Percentiles rank a stretch among this genome's conserved stretches.
Evolutionary conservation across 177 flowering plant species (phyloP).

Genomic region (Vitis hybrid): DNA sequence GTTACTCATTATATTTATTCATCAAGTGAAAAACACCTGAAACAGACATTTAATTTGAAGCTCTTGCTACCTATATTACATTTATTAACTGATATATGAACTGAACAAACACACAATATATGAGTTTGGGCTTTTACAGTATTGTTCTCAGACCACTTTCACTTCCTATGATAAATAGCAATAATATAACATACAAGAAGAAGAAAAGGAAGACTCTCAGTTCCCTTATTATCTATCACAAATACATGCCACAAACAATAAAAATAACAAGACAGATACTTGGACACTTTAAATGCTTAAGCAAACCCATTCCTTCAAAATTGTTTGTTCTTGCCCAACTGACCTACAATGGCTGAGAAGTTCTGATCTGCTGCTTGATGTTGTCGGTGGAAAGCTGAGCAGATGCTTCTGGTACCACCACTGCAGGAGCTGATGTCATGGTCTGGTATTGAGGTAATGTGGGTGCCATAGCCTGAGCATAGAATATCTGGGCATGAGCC

Average conservation of each 20-base stretch:
- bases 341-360: constrained; percentile 35
- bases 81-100: constrained; percentile 20
- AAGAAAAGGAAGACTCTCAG: constrained; percentile 8
- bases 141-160: constrained; percentile 23
- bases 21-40: not conserved
- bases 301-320: constrained; percentile 36
- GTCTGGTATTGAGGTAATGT: constrained; percentile 71
- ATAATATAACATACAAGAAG: constrained; percentile 17
- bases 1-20: not conserved
- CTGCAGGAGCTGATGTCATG: constrained; percentile 36
- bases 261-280: constrained; percentile 17
- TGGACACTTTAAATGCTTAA: constrained; percentile 10
- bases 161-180: constrained; percentile 21
- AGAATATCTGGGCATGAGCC: constrained; percentile 63
- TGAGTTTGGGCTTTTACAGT: constrained; percentile 33
- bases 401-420: constrained; percentile 36
- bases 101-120: constrained; percentile 23
- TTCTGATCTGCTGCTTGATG: constrained; percentile 47
- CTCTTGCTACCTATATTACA: constrained; percentile 13
- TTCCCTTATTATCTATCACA: constrained; percentile 38
- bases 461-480: constrained; percentile 53
- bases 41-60: not conserved
- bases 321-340: constrained; percentile 20
- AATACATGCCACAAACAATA: constrained; percentile 33
- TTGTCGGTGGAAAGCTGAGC: constrained; percentile 38